Evolutionary conservation across 2,329 filamentous ascomycete species (phyloP).

Genomic region (Trichophyton equinum): DNA sequence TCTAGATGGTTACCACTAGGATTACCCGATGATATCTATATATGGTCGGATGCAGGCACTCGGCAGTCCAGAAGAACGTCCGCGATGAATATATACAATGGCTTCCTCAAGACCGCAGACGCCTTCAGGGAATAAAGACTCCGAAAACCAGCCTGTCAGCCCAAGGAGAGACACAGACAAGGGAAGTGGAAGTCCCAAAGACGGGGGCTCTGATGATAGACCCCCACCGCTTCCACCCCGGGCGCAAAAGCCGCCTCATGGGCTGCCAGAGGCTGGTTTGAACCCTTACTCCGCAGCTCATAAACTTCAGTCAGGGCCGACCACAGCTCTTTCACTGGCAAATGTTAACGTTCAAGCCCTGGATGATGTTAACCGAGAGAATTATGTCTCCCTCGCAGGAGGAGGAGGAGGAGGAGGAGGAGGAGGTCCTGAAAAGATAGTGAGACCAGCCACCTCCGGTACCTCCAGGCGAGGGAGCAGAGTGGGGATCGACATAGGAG

Average conservation of each 20-base stretch:
- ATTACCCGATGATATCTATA: neutral
- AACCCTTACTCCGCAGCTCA: constrained; percentile 24
- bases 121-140: neutral
- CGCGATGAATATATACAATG: neutral
- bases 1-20: neutral
- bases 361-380: constrained; percentile 55
- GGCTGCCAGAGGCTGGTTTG: constrained; percentile 27
- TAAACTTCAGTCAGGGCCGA: constrained; percentile 50
- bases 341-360: constrained; percentile 68
- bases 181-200: neutral
- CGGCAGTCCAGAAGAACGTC: neutral
- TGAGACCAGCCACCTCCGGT: constrained; percentile 17
- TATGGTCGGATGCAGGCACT: neutral
- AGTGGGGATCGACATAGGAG: constrained; percentile 39
- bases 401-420: constrained; percentile 8
- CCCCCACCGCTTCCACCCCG: constrained; percentile 8
- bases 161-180: neutral
- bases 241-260: neutral
- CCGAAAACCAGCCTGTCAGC: neutral
- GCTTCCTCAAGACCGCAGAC: neutral
- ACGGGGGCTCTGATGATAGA: neutral
- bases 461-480: constrained; percentile 34
- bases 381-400: constrained; percentile 38
- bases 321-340: constrained; percentile 70
- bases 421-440: constrained; percentile 16